Percentiles rank a stretch among this genome's conserved stretches.
Evolutionary conservation across 2,329 filamentous ascomycete genomes (phyloP).

Genomic region (Ophiostoma sp.): DNA sequence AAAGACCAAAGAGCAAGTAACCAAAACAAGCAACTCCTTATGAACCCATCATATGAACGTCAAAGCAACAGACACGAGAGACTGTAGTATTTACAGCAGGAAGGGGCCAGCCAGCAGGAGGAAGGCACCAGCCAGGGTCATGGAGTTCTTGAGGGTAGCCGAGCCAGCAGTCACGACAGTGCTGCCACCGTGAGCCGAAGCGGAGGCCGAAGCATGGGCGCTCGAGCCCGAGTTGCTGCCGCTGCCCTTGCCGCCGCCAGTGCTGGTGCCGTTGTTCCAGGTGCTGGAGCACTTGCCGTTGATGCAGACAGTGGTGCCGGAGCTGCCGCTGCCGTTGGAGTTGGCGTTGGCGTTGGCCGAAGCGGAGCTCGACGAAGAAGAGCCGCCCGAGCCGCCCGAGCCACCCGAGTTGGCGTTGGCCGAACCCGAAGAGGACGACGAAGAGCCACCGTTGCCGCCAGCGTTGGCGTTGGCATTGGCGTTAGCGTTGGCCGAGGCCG

Average conservation of each 20-base stretch:
- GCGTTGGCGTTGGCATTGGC: constrained; percentile 8
- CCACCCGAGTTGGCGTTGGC: background rate
- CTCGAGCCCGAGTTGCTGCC: background rate
- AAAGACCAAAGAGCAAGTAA: background rate
- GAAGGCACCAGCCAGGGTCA: constrained; percentile 24
- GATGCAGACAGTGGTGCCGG: constrained; percentile 13
- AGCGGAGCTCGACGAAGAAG: background rate
- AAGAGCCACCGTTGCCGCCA: background rate
- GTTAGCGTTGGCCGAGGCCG: background rate
- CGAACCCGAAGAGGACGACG: background rate
- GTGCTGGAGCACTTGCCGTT: constrained; percentile 17
- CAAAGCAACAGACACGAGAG: background rate
- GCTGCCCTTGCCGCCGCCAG: background rate
- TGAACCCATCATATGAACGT: constrained; percentile 7
- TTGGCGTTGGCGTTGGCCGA: constrained; percentile 9
- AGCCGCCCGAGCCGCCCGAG: background rate
- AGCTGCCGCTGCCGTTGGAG: background rate
- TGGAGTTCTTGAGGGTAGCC: constrained; percentile 27
- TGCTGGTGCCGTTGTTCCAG: constrained; percentile 12
- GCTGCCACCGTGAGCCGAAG: background rate
- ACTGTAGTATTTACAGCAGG: constrained; percentile 18
- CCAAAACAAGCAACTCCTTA: constrained; percentile 9
- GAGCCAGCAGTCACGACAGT: constrained; percentile 27
- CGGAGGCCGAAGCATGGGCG: background rate
- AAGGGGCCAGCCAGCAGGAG: constrained; percentile 24